phyloP scores from a whole-genome alignment of 768 basidiomycete genomes.

The Naganishia randhawae region DNA sequence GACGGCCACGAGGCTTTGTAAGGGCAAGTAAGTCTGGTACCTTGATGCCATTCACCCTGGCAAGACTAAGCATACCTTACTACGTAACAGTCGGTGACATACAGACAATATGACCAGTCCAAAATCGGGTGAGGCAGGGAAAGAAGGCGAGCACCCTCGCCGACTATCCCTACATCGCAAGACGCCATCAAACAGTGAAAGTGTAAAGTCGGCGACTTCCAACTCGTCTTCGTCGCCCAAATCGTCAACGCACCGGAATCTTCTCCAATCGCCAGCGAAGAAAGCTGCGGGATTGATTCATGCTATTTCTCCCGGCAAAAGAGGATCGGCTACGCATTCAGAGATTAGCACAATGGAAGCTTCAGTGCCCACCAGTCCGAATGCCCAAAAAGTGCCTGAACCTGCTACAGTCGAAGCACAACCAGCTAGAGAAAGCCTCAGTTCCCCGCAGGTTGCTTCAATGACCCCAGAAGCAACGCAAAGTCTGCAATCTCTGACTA shows the following conservation, averaged over 20 bases:
- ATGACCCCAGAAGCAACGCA: conserved; percentile 6
- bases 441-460: background rate
- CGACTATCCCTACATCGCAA: conserved; percentile 15
- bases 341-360: background rate
- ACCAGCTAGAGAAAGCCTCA: background rate
- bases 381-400: background rate
- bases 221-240: conserved; percentile 4
- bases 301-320: background rate
- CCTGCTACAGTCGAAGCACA: background rate
- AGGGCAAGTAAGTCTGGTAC: background rate
- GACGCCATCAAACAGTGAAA: conserved; percentile 12
- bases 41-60: background rate
- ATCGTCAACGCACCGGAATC: background rate
- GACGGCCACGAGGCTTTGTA: background rate
- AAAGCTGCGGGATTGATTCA: conserved; percentile 10
- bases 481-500: conserved; percentile 7
- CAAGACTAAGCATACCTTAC: background rate
- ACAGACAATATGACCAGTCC: background rate
- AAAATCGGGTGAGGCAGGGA: background rate
- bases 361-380: too few relatives aligned
- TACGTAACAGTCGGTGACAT: background rate
- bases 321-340: background rate
- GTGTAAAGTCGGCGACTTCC: background rate
- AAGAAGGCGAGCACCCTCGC: background rate
- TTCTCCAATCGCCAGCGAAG: conserved; percentile 9